A percentile compares a stretch with the other conserved stretches of the same genome.
Evolutionary conservation across 1,284 basidiomycete species (phyloP).

Genomic region (Hypsizygus ulmarius): DNA sequence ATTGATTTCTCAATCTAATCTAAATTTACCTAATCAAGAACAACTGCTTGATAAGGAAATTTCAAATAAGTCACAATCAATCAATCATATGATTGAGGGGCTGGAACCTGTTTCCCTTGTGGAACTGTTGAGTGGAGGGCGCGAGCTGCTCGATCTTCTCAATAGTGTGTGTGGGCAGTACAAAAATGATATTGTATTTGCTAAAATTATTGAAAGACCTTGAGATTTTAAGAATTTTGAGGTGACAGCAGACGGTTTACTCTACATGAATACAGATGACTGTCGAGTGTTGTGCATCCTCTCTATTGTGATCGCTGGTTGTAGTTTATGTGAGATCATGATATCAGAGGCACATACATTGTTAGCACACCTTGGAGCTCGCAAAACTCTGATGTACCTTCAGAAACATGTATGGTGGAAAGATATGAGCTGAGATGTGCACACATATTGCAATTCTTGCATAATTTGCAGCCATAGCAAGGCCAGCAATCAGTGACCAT

Average conservation of each 20-base stretch:
- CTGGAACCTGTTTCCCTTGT: neutral
- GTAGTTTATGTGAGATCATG: constrained; percentile 24
- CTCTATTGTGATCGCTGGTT: constrained; percentile 18
- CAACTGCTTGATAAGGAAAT: neutral
- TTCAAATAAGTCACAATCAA: neutral
- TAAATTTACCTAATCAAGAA: neutral
- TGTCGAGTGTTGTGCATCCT: constrained; percentile 31
- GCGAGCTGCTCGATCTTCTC: no score
- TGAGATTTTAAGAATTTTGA: constrained; percentile 27
- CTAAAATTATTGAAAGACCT: constrained; percentile 22
- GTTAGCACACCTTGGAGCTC: constrained; percentile 31
- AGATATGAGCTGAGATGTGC: constrained; percentile 22
- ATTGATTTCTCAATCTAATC: neutral
- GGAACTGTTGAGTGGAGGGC: constrained; percentile 8
- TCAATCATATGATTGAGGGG: neutral
- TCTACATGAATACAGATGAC: constrained; percentile 21
- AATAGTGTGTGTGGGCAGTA: no score
- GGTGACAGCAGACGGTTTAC: constrained; percentile 19
- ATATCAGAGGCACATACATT: constrained; percentile 30
- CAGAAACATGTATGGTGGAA: constrained; percentile 35
- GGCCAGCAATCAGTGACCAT: no score
- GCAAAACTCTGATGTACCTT: constrained; percentile 30
- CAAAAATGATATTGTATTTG: no score
- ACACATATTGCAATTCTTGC: constrained; percentile 28
- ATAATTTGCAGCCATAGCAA: no score